Base-by-base conservation (phyloP, 1,139 yeast species). In the Pichia sp. region DNA sequence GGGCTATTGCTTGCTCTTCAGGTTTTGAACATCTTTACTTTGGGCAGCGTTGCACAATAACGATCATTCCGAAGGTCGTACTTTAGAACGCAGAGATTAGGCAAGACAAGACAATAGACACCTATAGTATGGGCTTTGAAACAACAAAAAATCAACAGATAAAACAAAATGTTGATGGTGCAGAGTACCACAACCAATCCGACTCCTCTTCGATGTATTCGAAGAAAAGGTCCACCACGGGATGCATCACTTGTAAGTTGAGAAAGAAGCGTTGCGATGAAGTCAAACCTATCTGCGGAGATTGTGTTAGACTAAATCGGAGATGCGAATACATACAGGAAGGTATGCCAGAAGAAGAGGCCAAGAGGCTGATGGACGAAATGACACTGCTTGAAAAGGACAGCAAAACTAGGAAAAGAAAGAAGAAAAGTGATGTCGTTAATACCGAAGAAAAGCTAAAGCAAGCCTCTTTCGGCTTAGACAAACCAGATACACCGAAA, bases 181-280 rank as follows among this genome's bases (percentile, higher is more conserved):
- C n/a, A n/a, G n/a, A n/a, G n/a, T n/a, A n/a, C n/a, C n/a, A n/a
- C n/a, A n/a, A n/a, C n/a, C n/a, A n/a, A n/a, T n/a, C n/a, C n/a
- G n/a, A n/a, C n/a, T n/a, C n/a, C n/a, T n/a, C n/a, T n/a, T n/a
- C n/a, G n/a, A n/a, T n/a, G n/a, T n/a, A n/a, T 60, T 63, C 10
- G 47, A 50, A 9, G 59, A 42, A 14, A 59, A 53, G 76, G 41
- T 69, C 79, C 1, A 66, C 61, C 40, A 65, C 64, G 45, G 93
- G 93, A 0, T 82, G 91, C 53, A 55, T 78, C 33, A 79, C 87
- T 0, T 82, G 93, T 50, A 77, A 83, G 43, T 63, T 72, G 24
- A 62, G 93, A 22, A 81, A 81, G 63, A 81, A 81, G 53, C 72
- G 85, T 42, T 82, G 91, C 50, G 78, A 80, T 51, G 88, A 81